Evolutionary conservation across 163 green algal species (phyloP).

Genomic region (Volvox carteri): DNA sequence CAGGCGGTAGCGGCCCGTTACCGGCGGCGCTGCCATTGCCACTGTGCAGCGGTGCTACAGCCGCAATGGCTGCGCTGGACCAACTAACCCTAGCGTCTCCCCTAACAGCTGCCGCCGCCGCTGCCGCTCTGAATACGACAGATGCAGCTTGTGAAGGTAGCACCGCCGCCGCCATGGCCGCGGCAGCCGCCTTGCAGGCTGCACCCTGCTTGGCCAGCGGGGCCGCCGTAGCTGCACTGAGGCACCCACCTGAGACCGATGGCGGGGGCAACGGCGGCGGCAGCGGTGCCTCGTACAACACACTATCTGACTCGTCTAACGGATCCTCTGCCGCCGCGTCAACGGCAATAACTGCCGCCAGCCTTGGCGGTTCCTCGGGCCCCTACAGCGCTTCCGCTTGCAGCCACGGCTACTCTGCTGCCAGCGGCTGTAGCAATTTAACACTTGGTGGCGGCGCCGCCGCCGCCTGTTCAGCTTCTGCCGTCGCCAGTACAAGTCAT

Average conservation of each 20-base stretch:
- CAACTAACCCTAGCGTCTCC: conserved; percentile 44
- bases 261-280: not conserved
- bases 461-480: too few species aligned
- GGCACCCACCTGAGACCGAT: not conserved
- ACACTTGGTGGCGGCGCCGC: not conserved
- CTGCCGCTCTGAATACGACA: too few species aligned
- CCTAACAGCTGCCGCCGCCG: not conserved
- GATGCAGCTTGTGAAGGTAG: too few species aligned
- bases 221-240: not conserved
- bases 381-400: not conserved
- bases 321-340: not conserved
- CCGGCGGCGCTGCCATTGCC: not conserved
- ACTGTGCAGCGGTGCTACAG: conserved; percentile 38
- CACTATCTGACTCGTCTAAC: conserved; percentile 5
- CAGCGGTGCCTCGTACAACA: not conserved
- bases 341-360: not conserved
- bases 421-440: conserved; percentile 11
- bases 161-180: not conserved
- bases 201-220: not conserved
- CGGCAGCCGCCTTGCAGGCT: not conserved
- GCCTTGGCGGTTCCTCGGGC: not conserved
- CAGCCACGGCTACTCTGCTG: conserved; percentile 19
- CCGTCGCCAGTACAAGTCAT: not conserved
- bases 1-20: not conserved
- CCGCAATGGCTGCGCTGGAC: conserved; percentile 42